These are phyloP conservation scores for Taphrina betulina DNA, from an alignment of 1,139 yeast genomes.

Conservation along the genomic window DNA sequence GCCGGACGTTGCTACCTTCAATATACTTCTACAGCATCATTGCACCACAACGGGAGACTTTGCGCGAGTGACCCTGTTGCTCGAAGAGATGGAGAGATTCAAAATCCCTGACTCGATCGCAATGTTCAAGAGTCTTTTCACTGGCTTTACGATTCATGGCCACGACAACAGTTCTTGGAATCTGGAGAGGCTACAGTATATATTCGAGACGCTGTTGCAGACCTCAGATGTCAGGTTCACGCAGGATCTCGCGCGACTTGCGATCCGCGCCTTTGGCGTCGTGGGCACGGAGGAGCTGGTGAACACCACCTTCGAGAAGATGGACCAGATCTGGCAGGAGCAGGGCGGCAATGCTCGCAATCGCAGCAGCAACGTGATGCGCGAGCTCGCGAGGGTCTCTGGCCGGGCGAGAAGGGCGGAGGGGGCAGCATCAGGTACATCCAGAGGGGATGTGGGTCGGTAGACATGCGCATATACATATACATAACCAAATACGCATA, in stretches of 20 bases:
- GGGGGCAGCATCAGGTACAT: too few species aligned
- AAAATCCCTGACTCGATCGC: constrained; percentile 22
- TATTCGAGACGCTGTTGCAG: constrained; percentile 5
- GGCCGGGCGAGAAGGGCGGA: too few species aligned
- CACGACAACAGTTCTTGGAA: constrained; percentile 1
- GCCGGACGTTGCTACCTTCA: constrained; percentile 18
- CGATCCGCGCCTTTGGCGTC: constrained; percentile 4
- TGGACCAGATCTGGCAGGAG: constrained; percentile 8
- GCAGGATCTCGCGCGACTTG: constrained; percentile 5
- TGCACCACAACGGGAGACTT: constrained; percentile 25
- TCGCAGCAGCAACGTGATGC: constrained; percentile 1
- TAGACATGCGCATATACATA: too few species aligned
- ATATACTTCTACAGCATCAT: constrained; percentile 18
- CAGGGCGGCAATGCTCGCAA: not conserved
- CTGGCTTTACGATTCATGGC: constrained; percentile 9
- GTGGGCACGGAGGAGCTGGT: not conserved
- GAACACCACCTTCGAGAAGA: not conserved
- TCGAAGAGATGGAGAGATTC: constrained; percentile 8
- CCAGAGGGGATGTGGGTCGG: too few species aligned
- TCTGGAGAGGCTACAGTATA: constrained; percentile 3
- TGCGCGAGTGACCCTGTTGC: constrained; percentile 1
- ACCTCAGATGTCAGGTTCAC: constrained; percentile 5
- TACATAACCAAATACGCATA: too few species aligned
- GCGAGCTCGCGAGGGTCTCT: too few species aligned
- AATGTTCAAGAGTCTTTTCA: constrained; percentile 10